Evolutionary conservation across 2,329 filamentous ascomycete species (phyloP), one percentile per base, ranked within the genome.

Genomic region (Sclerotinia borealis): DNA sequence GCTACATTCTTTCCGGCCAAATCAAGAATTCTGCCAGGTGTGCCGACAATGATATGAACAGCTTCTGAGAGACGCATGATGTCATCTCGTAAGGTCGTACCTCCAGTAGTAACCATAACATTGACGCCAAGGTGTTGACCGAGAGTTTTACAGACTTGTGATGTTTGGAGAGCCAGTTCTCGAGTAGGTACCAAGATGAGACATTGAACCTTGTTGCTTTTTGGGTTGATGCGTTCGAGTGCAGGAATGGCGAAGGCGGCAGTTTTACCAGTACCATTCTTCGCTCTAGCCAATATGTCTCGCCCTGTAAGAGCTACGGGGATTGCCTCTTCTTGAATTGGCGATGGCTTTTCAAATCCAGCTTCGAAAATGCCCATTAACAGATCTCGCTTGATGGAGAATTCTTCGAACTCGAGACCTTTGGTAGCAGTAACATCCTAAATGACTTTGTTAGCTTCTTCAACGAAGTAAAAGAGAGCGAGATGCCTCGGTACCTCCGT

Each of bases 301-400:
- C 93, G 87, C 63, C 95, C 95, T 54, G 93, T 96, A 63, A 99
- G 84, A 58, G 95, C 95, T 69, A 99, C 93, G 54, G 95, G 95
- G 73, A 99, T 97, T 62, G 95, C 92, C 80, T 98, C 95, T 87
- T 99, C 95, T 85, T 99, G 95, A 72, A 99, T 99, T 13, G 95
- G 95, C 63, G 95, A 99, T 19, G 95, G 95, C 79, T 96, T 97
- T 77, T 99, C 95, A 77, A 97, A 99, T 68, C 95, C 95, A 70
- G 95, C 95, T 80, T 99, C 95, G 77, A 98, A 99, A 70, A 99
- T 98, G 67, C 95, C 95, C 93, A 98, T 99, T 80, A 99, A 86
- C 66, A 99, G 81, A 75, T 96, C 91, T 75, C 95, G 85, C 81
- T 96, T 96, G 72, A 99, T 88, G 69, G 90, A 90, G 76, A 99